phyloP scores from a whole-genome alignment of 2,329 filamentous ascomycete genomes.

The Arthrobotrys sinensis region DNA sequence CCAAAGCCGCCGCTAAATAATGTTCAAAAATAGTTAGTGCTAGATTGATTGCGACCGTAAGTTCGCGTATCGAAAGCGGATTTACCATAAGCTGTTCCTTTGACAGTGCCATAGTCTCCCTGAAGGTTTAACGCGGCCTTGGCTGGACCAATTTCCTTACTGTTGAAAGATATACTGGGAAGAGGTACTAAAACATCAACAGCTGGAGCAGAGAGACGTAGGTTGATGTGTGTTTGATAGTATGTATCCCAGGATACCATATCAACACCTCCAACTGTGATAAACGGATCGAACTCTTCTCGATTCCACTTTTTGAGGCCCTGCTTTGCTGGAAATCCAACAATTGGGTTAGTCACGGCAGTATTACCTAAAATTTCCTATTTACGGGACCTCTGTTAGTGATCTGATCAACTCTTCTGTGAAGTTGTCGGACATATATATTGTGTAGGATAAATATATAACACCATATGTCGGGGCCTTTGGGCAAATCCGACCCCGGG shows the following conservation, averaged over 20 bases:
- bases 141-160: neutral
- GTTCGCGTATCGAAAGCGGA: neutral
- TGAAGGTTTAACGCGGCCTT: neutral
- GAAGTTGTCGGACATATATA: too few species aligned
- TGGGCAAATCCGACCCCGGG: too few species aligned
- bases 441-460: too few species aligned
- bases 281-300: neutral
- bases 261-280: conserved; percentile 25
- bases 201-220: conserved; percentile 18
- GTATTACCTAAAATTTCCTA: neutral
- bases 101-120: neutral
- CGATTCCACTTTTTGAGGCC: neutral
- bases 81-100: conserved; percentile 12
- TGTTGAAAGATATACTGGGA: neutral
- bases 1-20: neutral
- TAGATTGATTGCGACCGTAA: neutral
- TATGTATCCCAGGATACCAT: neutral
- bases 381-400: neutral
- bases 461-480: too few species aligned
- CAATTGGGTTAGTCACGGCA: neutral
- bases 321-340: conserved; percentile 1
- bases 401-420: too few species aligned
- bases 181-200: conserved; percentile 6
- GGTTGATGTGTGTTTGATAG: conserved; percentile 7
- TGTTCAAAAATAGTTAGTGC: neutral